Evolutionary conservation across 768 basidiomycete genomes (phyloP).

Genomic region (Psilocybe tampanensis): DNA sequence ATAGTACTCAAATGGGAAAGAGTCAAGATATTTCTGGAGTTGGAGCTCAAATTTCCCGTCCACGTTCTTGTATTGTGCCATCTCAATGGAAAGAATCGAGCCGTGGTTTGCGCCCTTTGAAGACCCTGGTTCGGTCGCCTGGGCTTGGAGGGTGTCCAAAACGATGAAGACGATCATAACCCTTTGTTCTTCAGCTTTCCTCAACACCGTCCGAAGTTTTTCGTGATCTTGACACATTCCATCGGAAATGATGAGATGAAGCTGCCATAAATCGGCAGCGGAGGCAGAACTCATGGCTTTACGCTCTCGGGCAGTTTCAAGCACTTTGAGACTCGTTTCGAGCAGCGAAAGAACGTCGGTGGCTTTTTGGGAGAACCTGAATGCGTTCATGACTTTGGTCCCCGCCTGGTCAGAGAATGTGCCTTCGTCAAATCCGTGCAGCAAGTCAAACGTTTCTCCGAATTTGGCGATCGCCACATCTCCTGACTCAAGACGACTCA

Average conservation of each 20-base stretch:
- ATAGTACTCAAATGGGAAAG: conserved; percentile 98
- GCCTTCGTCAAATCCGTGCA: conserved; percentile 85
- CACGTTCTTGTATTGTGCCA: conserved; percentile 83
- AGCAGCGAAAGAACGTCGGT: conserved; percentile 87
- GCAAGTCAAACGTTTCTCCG: conserved; percentile 83
- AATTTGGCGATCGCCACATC: conserved; percentile 92
- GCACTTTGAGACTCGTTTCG: conserved; percentile 72
- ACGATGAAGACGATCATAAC: conserved; percentile 98
- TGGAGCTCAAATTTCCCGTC: conserved; percentile 85
- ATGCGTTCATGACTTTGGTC: conserved; percentile 76
- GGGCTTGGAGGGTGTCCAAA: conserved; percentile 79
- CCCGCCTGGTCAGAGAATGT: conserved; percentile 84
- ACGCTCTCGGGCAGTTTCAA: conserved; percentile 76
- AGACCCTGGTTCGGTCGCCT: conserved; percentile 18
- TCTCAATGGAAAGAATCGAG: conserved; percentile 93
- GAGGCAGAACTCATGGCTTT: conserved; percentile 61
- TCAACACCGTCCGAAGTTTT: conserved; percentile 71
- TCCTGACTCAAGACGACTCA: conserved; percentile 93
- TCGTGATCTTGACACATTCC: conserved; percentile 99
- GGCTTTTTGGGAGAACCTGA: conserved; percentile 86
- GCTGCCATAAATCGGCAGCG: conserved; percentile 90
- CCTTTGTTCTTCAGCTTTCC: conserved; percentile 85
- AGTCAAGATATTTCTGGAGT: conserved; percentile 88
- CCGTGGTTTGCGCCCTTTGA: conserved; percentile 41
- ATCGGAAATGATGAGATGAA: conserved; percentile 97